Percentiles rank a stretch among this genome's conserved stretches.
Evolutionary conservation across 2,329 filamentous ascomycete genomes (phyloP).

Genomic region (Penicillium sp.): DNA sequence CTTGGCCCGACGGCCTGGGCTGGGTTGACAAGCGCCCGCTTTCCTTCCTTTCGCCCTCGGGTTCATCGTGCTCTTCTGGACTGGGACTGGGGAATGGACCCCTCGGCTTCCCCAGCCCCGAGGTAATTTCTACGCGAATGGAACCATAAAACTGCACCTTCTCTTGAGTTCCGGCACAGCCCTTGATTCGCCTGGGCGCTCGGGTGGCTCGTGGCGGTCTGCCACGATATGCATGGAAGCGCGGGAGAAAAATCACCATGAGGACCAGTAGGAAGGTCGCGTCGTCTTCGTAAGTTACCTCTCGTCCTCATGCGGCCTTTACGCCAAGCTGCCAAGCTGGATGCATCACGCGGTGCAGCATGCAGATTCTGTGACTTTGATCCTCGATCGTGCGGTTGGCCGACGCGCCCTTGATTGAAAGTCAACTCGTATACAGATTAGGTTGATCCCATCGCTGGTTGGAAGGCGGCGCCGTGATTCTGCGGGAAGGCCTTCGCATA

Average conservation of each 20-base stretch:
- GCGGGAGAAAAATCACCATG: slow-evolving; percentile 26
- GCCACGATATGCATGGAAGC: slow-evolving; percentile 33
- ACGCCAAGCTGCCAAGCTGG: neutral
- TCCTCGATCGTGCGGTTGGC: neutral
- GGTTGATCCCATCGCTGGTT: neutral
- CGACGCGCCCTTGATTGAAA: neutral
- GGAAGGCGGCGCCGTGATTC: neutral
- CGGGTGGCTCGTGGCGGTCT: slow-evolving; percentile 19
- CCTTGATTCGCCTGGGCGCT: slow-evolving; percentile 6
- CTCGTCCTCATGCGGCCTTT: neutral
- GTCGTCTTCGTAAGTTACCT: neutral
- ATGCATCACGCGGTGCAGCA: neutral
- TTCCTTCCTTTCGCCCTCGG: neutral
- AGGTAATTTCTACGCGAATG: slow-evolving; percentile 10
- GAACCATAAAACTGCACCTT: slow-evolving; percentile 5
- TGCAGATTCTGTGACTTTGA: neutral
- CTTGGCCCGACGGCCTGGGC: neutral
- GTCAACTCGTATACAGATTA: neutral
- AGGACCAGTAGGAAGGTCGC: neutral
- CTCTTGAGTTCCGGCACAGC: neutral
- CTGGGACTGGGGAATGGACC: neutral
- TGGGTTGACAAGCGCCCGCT: neutral
- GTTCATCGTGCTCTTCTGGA: neutral
- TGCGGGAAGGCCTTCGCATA: neutral
- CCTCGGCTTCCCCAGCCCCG: neutral